phyloP scores from a whole-genome alignment of 129 eudicot species.

The Artemisia tridentata region DNA sequence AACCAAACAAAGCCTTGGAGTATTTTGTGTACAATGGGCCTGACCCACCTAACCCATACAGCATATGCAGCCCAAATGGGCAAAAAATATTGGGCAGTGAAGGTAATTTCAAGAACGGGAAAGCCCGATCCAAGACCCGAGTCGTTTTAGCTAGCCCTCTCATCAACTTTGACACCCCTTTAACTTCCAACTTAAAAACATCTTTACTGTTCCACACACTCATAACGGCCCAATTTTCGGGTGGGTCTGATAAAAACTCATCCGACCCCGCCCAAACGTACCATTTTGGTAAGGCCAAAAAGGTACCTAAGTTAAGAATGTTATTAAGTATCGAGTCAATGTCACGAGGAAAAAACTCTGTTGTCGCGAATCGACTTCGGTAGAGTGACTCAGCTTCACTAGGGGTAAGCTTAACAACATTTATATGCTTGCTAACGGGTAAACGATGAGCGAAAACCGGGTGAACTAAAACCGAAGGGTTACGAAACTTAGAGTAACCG shows the following conservation, averaged over 20 bases:
- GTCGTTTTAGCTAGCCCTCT: conserved; percentile 62
- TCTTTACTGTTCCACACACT: conserved; percentile 92
- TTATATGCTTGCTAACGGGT: conserved; percentile 37
- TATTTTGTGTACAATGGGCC: conserved; percentile 62
- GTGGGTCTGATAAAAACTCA: conserved; percentile 49
- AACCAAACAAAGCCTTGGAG: conserved; percentile 55
- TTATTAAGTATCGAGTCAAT: conserved; percentile 68
- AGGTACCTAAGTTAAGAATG: conserved; percentile 67
- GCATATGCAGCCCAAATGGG: conserved; percentile 91
- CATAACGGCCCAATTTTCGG: conserved; percentile 82
- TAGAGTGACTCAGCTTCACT: conserved; percentile 74
- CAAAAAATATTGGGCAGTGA: conserved; percentile 78
- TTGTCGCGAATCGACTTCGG: conserved; percentile 74
- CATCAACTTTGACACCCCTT: conserved; percentile 71
- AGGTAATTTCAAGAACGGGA: conserved; percentile 71
- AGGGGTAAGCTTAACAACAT: conserved; percentile 44
- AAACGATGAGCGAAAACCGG: conserved; percentile 86
- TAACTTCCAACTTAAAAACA: conserved; percentile 66
- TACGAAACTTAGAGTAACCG: conserved; percentile 87
- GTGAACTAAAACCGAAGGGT: conserved; percentile 82
- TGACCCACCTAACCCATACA: conserved; percentile 90
- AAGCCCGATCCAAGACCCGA: conserved; percentile 72
- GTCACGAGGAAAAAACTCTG: conserved; percentile 97
- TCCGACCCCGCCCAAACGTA: conserved; percentile 50
- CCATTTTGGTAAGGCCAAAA: conserved; percentile 55